Percentiles rank a stretch among this genome's conserved stretches.
These are phyloP conservation scores for Stagonosporopsis chrysanthemi DNA, from an alignment of 2,329 filamentous ascomycete genomes.

Conservation along the genomic window DNA sequence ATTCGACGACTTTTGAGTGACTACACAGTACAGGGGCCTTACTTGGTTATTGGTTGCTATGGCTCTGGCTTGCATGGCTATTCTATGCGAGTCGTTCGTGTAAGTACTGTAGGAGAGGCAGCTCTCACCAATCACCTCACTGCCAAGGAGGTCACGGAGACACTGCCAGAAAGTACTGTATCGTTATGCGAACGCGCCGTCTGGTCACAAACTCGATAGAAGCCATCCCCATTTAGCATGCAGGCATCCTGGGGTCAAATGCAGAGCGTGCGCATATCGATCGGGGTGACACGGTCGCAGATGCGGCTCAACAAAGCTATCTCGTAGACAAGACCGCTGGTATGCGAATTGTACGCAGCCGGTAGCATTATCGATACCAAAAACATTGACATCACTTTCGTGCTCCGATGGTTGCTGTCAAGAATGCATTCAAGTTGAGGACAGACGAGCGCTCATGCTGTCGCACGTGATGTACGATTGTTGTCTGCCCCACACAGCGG, in stretches of 20 bases:
- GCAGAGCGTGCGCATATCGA: conserved; percentile 1
- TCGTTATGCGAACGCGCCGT: not conserved
- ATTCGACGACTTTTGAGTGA: not conserved
- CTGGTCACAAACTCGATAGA: not conserved
- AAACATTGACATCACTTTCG: not conserved
- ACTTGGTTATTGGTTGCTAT: conserved; percentile 10
- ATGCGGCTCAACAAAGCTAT: not conserved
- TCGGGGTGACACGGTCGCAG: conserved; percentile 1
- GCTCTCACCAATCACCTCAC: conserved; percentile 3
- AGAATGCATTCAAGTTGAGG: not conserved
- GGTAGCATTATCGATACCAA: conserved; percentile 4
- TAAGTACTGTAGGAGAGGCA: conserved; percentile 2
- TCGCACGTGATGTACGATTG: conserved; percentile 24
- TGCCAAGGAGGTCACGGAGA: not conserved
- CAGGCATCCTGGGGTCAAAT: not conserved
- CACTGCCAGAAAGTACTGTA: not conserved
- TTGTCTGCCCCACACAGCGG: conserved; percentile 27
- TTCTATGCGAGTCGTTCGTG: not conserved
- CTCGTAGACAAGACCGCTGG: not conserved
- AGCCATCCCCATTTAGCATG: not conserved
- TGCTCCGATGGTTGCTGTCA: conserved; percentile 1
- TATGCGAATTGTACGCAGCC: not conserved
- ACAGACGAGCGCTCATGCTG: not conserved
- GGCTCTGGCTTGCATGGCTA: conserved; percentile 1
- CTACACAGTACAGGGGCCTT: conserved; percentile 8